A percentile compares a stretch with the other conserved stretches of the same genome.
Evolutionary conservation across 176 grass and related monocot genomes (phyloP).

Genomic region (Phragmites australis): DNA sequence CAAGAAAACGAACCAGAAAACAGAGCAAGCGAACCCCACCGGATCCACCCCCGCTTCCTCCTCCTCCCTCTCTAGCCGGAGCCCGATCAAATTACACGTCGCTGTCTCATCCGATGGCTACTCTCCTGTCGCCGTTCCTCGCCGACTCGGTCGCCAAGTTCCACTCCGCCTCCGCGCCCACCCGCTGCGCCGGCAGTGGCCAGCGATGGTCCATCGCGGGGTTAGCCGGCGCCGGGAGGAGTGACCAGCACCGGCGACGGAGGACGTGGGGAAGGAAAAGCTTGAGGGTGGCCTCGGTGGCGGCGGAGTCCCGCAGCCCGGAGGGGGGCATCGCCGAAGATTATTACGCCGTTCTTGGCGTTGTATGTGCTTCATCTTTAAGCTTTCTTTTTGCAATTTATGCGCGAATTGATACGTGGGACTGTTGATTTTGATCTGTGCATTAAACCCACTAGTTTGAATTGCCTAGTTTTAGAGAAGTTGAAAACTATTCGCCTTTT

Average conservation of each 20-base stretch:
- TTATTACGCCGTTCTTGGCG: conserved; percentile 83
- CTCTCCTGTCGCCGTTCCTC: conserved; percentile 42
- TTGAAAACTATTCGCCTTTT: neutral
- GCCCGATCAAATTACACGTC: conserved; percentile 13
- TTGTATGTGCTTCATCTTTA: conserved; percentile 47
- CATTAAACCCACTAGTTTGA: neutral
- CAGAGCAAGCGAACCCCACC: conserved; percentile 31
- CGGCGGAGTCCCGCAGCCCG: conserved; percentile 39
- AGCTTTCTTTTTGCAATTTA: neutral
- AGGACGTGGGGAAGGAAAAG: conserved; percentile 27
- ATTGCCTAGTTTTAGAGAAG: neutral
- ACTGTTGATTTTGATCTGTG: neutral
- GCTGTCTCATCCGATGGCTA: conserved; percentile 9
- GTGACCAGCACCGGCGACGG: conserved; percentile 2
- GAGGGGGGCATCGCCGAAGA: conserved; percentile 71
- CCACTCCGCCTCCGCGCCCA: conserved; percentile 35
- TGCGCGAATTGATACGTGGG: neutral
- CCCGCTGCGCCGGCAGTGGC: conserved; percentile 42
- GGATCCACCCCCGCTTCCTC: conserved; percentile 13
- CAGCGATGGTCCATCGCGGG: conserved; percentile 30
- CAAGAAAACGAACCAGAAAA: conserved; percentile 38
- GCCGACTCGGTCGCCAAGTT: conserved; percentile 45
- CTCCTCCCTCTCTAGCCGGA: neutral
- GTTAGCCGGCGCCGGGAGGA: conserved; percentile 19
- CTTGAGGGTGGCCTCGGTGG: conserved; percentile 45